Percentiles rank a stretch among this genome's conserved stretches.
Evolutionary conservation across 805 yeast genomes (phyloP).

Genomic region (Yarrowia sp.): DNA sequence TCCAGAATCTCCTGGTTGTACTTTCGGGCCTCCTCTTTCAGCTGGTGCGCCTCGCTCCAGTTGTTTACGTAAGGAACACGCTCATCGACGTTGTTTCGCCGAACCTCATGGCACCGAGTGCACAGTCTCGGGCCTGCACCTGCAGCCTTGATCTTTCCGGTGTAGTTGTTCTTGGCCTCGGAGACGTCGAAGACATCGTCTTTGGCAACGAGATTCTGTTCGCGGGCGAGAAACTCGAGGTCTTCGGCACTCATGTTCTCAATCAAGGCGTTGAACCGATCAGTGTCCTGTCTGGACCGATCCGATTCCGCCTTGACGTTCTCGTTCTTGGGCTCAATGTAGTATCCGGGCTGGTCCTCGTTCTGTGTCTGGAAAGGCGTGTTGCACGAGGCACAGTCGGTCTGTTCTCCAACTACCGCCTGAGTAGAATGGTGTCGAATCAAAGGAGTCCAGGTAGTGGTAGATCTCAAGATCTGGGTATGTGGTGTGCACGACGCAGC

Average conservation of each 20-base stretch:
- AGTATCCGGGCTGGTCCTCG: neutral
- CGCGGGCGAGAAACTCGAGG: conserved; percentile 30
- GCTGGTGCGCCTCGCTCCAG: neutral
- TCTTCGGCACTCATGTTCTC: conserved; percentile 18
- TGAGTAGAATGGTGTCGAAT: neutral
- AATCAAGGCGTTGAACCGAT: conserved; percentile 10
- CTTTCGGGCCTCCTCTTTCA: conserved; percentile 2
- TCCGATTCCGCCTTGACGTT: neutral
- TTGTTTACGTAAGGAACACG: neutral
- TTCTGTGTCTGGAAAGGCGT: conserved; percentile 1
- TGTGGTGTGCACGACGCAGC: neutral
- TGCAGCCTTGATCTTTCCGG: neutral
- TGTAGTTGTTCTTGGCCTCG: conserved; percentile 2
- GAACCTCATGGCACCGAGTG: conserved; percentile 19
- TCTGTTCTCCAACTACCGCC: neutral
- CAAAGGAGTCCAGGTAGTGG: neutral
- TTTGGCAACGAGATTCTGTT: conserved; percentile 1
- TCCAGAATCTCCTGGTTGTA: conserved; percentile 24
- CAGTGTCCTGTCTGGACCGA: too few species aligned
- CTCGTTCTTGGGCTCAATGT: neutral
- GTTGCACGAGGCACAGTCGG: conserved; percentile 21
- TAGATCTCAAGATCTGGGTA: neutral
- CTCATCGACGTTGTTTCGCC: conserved; percentile 7
- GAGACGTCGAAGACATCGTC: conserved; percentile 4
- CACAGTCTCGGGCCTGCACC: conserved; percentile 5